Conservation (phyloP, 495 filamentous ascomycete species). For the Jackrogersella multiformis region DNA sequence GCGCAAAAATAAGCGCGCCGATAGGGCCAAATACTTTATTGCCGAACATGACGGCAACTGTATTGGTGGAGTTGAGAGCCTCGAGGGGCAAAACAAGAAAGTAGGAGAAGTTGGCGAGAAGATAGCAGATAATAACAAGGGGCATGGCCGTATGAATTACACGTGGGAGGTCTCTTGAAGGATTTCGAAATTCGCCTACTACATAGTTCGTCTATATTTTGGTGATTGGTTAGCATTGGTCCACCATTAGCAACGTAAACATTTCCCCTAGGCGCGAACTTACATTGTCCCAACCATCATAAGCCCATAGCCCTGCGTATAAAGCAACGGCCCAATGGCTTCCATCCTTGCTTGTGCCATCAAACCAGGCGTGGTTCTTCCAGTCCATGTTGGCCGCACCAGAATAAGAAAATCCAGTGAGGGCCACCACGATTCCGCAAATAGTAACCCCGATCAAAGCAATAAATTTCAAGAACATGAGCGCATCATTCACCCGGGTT, state of each 20-base stretch:
- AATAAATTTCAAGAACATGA: conserved; percentile 97
- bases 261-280: conserved; percentile 46
- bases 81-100: conserved; percentile 90
- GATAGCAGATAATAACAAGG: conserved; percentile 87
- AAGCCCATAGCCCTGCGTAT: conserved; percentile 97
- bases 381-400: conserved; percentile 83
- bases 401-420: conserved; percentile 80
- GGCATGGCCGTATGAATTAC: conserved; percentile 98
- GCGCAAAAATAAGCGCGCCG: conserved; percentile 84
- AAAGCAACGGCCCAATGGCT: conserved; percentile 90
- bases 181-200: conserved; percentile 93
- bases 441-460: conserved; percentile 88
- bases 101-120: conserved; percentile 90
- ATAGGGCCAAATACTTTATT: conserved; percentile 85
- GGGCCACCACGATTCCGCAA: conserved; percentile 87
- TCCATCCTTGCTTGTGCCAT: conserved; percentile 79
- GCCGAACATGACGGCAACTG: conserved; percentile 93
- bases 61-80: conserved; percentile 84
- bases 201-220: conserved; percentile 87
- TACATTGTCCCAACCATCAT: conserved; percentile 99
- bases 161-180: conserved; percentile 86
- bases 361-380: conserved; percentile 89
- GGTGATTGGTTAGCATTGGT: conserved; percentile 26
- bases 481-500: conserved; percentile 82
- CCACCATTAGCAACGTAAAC: not conserved